phyloP scores from a whole-genome alignment of 2,329 filamentous ascomycete species.

The Diaporthe vexans region DNA sequence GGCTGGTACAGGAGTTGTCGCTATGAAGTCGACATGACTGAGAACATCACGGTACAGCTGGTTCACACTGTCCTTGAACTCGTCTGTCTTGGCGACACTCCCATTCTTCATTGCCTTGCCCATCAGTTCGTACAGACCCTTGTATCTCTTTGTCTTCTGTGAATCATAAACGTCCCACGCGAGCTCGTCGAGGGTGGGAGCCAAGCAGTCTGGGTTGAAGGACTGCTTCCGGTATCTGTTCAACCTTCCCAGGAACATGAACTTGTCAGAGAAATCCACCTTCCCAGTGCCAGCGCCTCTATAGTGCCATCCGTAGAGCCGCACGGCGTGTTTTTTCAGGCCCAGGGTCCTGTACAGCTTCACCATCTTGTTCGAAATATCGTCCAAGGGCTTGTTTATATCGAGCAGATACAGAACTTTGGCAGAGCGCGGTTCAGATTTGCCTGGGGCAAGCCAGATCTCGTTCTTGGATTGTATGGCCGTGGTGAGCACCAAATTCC shows the following conservation, averaged over 20 bases:
- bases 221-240: conserved; percentile 36
- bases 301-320: conserved; percentile 58
- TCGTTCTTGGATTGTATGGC: conserved; percentile 39
- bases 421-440: conserved; percentile 45
- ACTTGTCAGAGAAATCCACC: conserved; percentile 54
- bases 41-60: conserved; percentile 57
- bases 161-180: conserved; percentile 57
- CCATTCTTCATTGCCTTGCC: conserved; percentile 44
- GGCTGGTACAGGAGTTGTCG: conserved; percentile 61
- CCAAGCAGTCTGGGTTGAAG: conserved; percentile 45
- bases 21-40: conserved; percentile 57
- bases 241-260: conserved; percentile 47
- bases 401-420: conserved; percentile 62
- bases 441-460: conserved; percentile 50
- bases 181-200: conserved; percentile 59
- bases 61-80: conserved; percentile 51
- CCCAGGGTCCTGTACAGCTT: conserved; percentile 54
- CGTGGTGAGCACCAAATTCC: conserved; percentile 58
- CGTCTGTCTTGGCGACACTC: conserved; percentile 46
- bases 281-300: conserved; percentile 49
- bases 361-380: conserved; percentile 59
- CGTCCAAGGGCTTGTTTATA: conserved; percentile 62
- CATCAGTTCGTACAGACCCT: conserved; percentile 53
- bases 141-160: conserved; percentile 52
- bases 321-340: conserved; percentile 52